These are phyloP conservation scores for Talaromyces marneffei DNA, from an alignment of 2,329 filamentous ascomycete genomes.

Conservation along the genomic window DNA sequence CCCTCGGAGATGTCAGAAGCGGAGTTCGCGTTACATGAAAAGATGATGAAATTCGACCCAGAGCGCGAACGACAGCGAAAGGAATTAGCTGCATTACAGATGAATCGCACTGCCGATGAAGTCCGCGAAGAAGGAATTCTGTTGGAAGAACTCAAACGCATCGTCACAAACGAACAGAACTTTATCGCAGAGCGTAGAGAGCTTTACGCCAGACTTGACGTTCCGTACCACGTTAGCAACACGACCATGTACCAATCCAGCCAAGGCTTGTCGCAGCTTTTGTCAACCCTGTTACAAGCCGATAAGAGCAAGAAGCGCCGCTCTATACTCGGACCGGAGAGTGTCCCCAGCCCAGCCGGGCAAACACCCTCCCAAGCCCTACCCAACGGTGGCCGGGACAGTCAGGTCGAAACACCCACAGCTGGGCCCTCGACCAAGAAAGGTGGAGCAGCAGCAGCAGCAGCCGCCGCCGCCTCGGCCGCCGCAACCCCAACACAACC, in stretches of 20 bases:
- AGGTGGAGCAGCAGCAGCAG: conserved; percentile 18
- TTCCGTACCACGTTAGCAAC: conserved; percentile 64
- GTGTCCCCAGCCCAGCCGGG: conserved; percentile 48
- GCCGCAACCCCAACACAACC: conserved; percentile 34
- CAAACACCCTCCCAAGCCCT: conserved; percentile 41
- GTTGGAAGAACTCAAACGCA: conserved; percentile 84
- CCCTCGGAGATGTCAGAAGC: conserved; percentile 79
- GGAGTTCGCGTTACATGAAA: conserved; percentile 77
- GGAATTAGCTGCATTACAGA: conserved; percentile 71
- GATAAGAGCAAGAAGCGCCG: conserved; percentile 89
- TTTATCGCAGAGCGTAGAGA: conserved; percentile 85
- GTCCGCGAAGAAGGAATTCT: conserved; percentile 87
- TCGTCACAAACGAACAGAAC: conserved; percentile 76
- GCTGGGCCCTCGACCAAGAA: conserved; percentile 28
- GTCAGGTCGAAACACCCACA: conserved; percentile 35
- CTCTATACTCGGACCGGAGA: conserved; percentile 59
- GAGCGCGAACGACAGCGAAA: conserved; percentile 74
- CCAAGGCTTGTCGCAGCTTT: conserved; percentile 68
- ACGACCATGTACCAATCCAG: conserved; percentile 75
- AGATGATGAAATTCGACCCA: conserved; percentile 80
- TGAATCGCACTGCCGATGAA: conserved; percentile 77
- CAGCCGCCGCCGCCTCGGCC: conserved; percentile 35
- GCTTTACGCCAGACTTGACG: conserved; percentile 79
- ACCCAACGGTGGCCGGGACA: conserved; percentile 33
- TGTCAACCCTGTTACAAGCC: conserved; percentile 73